Evolutionary conservation across 225 moss, liverwort and hornwort species (phyloP).

Genomic region (Ulota crispa): DNA sequence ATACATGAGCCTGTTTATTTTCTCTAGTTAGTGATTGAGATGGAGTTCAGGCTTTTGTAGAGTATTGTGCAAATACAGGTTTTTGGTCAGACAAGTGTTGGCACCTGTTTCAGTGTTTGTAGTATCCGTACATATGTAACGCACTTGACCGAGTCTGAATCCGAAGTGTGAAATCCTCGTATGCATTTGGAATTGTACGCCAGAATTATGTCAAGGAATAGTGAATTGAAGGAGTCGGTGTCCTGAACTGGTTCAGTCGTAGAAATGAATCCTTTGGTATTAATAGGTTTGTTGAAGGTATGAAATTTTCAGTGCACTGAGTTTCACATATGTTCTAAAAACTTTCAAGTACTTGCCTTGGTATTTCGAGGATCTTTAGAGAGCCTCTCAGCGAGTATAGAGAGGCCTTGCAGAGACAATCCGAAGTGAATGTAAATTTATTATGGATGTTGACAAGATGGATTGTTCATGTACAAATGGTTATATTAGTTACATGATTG

Average conservation of each 20-base stretch:
- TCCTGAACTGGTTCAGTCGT: not conserved
- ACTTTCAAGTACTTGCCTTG: no score
- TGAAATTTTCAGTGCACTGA: no score
- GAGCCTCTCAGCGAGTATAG: no score
- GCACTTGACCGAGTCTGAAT: constrained; percentile 2
- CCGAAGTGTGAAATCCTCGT: not conserved
- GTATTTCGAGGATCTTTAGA: no score
- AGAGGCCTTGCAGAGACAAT: no score
- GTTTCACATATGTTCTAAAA: no score
- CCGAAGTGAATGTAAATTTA: no score
- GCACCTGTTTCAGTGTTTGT: not conserved
- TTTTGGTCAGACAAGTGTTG: constrained; percentile 31
- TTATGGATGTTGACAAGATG: no score
- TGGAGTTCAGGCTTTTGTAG: not conserved
- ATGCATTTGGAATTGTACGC: not conserved
- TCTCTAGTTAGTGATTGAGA: not conserved
- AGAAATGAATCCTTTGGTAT: no score
- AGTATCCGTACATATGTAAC: not conserved
- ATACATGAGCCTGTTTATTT: constrained; percentile 13
- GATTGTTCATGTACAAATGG: no score
- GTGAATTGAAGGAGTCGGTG: not conserved
- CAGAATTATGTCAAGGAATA: not conserved
- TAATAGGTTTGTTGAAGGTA: no score
- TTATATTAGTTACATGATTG: no score
- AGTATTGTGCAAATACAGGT: not conserved